phyloP scores from a whole-genome alignment of 768 basidiomycete species.

The Ephemerocybe angulata region DNA sequence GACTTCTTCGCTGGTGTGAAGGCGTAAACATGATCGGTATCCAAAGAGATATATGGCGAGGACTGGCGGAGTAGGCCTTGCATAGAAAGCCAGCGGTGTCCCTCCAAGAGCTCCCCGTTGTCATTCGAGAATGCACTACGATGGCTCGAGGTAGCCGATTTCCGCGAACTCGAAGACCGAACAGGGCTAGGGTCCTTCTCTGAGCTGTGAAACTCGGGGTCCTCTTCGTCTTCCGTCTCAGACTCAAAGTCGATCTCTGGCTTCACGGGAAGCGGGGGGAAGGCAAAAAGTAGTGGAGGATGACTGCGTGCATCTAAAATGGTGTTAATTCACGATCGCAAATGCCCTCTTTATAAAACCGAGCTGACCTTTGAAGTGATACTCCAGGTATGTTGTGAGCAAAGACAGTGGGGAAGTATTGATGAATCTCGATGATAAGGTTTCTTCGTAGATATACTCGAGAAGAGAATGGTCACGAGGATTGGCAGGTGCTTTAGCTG shows the following conservation, averaged over 20 bases:
- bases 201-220: constrained; percentile 34
- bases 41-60: constrained; percentile 46
- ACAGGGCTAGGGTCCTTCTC: constrained; percentile 18
- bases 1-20: constrained; percentile 38
- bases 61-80: constrained; percentile 33
- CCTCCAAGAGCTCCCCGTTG: constrained; percentile 18
- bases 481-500: constrained; percentile 43
- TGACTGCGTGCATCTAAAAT: constrained; percentile 62
- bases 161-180: constrained; percentile 16
- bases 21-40: constrained; percentile 40
- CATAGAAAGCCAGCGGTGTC: constrained; percentile 33
- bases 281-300: constrained; percentile 40
- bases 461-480: constrained; percentile 67
- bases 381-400: constrained; percentile 50
- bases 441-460: constrained; percentile 61
- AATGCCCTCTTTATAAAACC: no score
- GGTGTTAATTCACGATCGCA: no score
- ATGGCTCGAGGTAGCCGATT: constrained; percentile 15
- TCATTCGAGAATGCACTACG: constrained; percentile 15
- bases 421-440: constrained; percentile 66
- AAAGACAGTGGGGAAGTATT: constrained; percentile 63
- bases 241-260: constrained; percentile 15
- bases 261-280: constrained; percentile 31
- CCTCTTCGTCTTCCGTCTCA: constrained; percentile 35
- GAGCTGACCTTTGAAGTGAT: constrained; percentile 64